Conservation (phyloP, 2,329 filamentous ascomycete genomes). For the Talaromyces atroroseus region DNA sequence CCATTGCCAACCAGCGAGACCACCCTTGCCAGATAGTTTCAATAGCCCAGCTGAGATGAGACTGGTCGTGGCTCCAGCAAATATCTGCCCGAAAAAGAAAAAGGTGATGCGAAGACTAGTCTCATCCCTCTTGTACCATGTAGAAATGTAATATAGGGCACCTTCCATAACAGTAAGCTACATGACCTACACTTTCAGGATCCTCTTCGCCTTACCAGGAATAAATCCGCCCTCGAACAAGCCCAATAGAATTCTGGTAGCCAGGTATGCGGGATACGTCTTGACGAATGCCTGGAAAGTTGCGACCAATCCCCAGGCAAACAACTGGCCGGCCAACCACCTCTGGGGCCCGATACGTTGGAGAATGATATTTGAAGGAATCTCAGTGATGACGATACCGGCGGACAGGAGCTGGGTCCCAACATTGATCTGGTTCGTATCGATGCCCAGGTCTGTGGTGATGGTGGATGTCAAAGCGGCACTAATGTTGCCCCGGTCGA, state of each 20-base stretch:
- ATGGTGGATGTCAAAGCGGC: slow-evolving; percentile 52
- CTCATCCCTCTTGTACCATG: slow-evolving; percentile 52
- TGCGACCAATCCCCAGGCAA: slow-evolving; percentile 50
- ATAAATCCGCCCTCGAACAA: slow-evolving; percentile 53
- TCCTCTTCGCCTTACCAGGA: slow-evolving; percentile 36
- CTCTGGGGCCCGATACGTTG: slow-evolving; percentile 48
- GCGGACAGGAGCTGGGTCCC: slow-evolving; percentile 49
- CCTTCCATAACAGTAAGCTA: slow-evolving; percentile 15
- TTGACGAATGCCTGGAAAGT: slow-evolving; percentile 52
- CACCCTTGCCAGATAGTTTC: slow-evolving; percentile 45
- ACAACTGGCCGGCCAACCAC: slow-evolving; percentile 51
- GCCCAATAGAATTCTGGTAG: slow-evolving; percentile 49
- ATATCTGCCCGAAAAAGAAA: slow-evolving; percentile 54
- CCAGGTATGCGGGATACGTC: slow-evolving; percentile 45
- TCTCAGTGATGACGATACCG: slow-evolving; percentile 45
- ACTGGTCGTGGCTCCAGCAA: slow-evolving; percentile 41
- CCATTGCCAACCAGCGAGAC: slow-evolving; percentile 54
- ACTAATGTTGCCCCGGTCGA: slow-evolving; percentile 39
- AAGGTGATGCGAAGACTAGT: slow-evolving; percentile 49
- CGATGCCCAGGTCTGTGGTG: slow-evolving; percentile 46
- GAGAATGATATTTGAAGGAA: slow-evolving; percentile 52
- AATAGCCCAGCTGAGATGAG: slow-evolving; percentile 39
- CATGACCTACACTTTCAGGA: neutral
- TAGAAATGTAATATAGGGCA: slow-evolving; percentile 43
- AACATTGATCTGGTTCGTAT: slow-evolving; percentile 51